These are phyloP conservation scores for Hymenoscyphus scutula DNA, from an alignment of 2,329 filamentous ascomycete genomes.

Conservation along the genomic window DNA sequence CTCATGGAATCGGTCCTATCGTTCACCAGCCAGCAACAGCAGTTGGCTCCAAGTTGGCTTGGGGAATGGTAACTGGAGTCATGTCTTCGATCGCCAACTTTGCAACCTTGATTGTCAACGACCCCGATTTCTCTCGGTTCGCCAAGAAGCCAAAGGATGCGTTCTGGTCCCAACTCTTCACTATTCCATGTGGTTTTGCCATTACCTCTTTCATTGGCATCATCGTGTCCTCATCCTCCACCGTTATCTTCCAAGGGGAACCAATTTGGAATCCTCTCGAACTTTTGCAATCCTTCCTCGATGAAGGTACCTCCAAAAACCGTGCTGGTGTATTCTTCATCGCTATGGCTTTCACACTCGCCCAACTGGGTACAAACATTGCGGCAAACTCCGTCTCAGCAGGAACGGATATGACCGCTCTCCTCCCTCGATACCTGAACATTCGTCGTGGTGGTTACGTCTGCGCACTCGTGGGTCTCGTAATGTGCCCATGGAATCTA, in stretches of 20 bases:
- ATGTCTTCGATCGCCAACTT: slow-evolving; percentile 93
- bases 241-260: slow-evolving; percentile 60
- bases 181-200: slow-evolving; percentile 69
- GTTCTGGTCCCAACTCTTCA: slow-evolving; percentile 74
- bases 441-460: slow-evolving; percentile 87
- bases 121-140: slow-evolving; percentile 84
- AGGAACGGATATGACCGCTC: slow-evolving; percentile 72
- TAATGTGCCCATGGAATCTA: slow-evolving; percentile 85
- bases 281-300: slow-evolving; percentile 64
- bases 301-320: slow-evolving; percentile 65
- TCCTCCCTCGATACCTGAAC: slow-evolving; percentile 75
- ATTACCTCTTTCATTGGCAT: slow-evolving; percentile 84
- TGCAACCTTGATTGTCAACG: slow-evolving; percentile 76
- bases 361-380: slow-evolving; percentile 84
- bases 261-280: slow-evolving; percentile 73
- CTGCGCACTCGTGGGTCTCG: slow-evolving; percentile 74
- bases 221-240: slow-evolving; percentile 70
- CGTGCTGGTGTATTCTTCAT: slow-evolving; percentile 77
- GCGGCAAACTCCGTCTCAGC: slow-evolving; percentile 83
- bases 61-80: slow-evolving; percentile 80
- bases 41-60: slow-evolving; percentile 68
- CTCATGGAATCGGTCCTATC: slow-evolving; percentile 80
- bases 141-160: slow-evolving; percentile 73
- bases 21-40: slow-evolving; percentile 64
- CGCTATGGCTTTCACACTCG: slow-evolving; percentile 67